Percentiles rank a stretch among this genome's conserved stretches.
phyloP scores from a whole-genome alignment of 2,329 filamentous ascomycete genomes.

The Pochonia chlamydosporia region DNA sequence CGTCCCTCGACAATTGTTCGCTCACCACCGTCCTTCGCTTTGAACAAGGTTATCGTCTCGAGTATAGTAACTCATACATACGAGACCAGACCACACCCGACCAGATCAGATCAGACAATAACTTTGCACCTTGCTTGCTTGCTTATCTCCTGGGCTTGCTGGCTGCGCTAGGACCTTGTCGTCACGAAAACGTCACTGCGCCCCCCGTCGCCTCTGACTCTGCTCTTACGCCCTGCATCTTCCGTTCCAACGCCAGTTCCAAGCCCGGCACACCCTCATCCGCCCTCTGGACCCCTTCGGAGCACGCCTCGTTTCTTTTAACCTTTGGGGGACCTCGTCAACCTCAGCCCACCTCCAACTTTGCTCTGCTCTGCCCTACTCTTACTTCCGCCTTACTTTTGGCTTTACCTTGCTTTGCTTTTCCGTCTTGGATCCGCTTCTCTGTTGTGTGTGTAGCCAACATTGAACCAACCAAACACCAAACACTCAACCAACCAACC shows the following conservation, averaged over 20 bases:
- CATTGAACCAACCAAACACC: too few species aligned
- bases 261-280: background rate
- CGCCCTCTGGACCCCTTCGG: background rate
- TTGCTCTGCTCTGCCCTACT: too few species aligned
- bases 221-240: background rate
- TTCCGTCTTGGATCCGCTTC: background rate
- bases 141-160: background rate
- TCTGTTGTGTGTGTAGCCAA: too few species aligned
- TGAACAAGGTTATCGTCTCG: too few species aligned
- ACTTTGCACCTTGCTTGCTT: too few species aligned
- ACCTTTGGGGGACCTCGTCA: background rate
- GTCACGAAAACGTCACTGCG: constrained; percentile 9
- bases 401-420: too few species aligned
- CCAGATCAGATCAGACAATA: too few species aligned
- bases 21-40: too few species aligned
- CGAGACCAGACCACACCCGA: too few species aligned
- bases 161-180: background rate
- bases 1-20: too few species aligned
- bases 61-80: too few species aligned
- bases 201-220: background rate
- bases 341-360: background rate
- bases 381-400: too few species aligned
- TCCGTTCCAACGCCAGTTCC: background rate
- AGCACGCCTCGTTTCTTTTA: background rate
- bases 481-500: background rate